These are phyloP conservation scores for Pigoraptor vietnamica DNA, from an alignment of 78 protist genomes.

Conservation along the genomic window DNA sequence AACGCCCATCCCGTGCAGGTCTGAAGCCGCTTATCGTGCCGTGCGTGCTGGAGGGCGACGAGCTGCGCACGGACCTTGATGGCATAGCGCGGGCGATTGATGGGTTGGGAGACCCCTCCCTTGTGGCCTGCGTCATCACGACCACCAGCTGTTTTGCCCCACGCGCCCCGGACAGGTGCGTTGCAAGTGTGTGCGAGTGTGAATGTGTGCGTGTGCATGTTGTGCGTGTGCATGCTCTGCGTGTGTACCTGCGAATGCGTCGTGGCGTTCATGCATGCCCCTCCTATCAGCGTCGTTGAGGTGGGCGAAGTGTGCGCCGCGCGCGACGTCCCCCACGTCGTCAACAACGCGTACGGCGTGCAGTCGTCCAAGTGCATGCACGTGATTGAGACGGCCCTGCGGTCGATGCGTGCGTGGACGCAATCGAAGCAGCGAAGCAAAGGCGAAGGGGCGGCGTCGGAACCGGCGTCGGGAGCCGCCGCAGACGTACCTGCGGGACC, in stretches of 20 bases:
- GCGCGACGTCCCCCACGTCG: conserved; percentile 74
- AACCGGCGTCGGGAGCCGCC: too few relatives aligned
- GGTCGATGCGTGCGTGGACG: not conserved
- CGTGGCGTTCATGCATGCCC: not conserved
- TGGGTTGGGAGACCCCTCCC: conserved; percentile 47
- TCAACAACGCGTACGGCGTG: conserved; percentile 98
- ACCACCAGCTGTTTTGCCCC: conserved; percentile 98
- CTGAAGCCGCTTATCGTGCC: not conserved
- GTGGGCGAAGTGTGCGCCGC: conserved; percentile 72
- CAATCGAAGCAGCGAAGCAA: not conserved
- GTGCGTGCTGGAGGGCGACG: conserved; percentile 5
- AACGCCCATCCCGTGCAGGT: not conserved
- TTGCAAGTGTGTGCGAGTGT: not conserved
- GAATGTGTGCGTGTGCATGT: not conserved
- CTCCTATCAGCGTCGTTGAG: conserved; percentile 32
- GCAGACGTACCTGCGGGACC: too few relatives aligned
- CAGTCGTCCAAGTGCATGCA: conserved; percentile 57
- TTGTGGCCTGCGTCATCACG: conserved; percentile 78
- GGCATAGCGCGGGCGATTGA: conserved; percentile 31
- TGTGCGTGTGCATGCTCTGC: not conserved
- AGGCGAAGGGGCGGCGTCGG: not conserved
- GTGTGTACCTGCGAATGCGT: not conserved
- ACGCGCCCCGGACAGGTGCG: conserved; percentile 77
- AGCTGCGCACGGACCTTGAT: conserved; percentile 49
- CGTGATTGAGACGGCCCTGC: conserved; percentile 25